Percentiles rank a stretch among this genome's conserved stretches.
Conservation (phyloP, 2,329 filamentous ascomycete genomes). For the Trichoderma pleuroti region DNA sequence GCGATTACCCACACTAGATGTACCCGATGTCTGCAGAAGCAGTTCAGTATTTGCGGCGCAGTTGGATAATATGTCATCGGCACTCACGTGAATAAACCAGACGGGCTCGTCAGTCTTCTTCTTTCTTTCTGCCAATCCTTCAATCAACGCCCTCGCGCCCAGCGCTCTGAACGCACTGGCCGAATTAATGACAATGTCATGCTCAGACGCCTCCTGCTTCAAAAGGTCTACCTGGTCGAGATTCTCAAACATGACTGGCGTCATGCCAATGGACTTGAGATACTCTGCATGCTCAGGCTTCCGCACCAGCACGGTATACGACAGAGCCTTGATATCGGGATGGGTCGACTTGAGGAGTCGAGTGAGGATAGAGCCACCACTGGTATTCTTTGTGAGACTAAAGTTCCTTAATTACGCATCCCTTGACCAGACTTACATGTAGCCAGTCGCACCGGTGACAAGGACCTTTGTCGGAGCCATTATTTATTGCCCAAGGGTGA, state of each 20-base stretch:
- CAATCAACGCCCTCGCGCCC: constrained; percentile 40
- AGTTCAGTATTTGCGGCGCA: neutral
- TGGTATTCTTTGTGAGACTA: constrained; percentile 11
- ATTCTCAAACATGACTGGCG: constrained; percentile 24
- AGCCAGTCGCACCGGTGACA: constrained; percentile 29
- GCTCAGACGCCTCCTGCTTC: constrained; percentile 24
- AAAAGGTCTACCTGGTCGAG: constrained; percentile 27
- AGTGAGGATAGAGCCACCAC: constrained; percentile 28
- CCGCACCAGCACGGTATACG: constrained; percentile 28
- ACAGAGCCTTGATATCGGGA: constrained; percentile 21
- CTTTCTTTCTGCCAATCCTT: constrained; percentile 39
- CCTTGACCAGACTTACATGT: constrained; percentile 22
- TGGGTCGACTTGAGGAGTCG: constrained; percentile 24
- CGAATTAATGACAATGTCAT: constrained; percentile 42
- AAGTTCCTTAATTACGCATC: too few species aligned
- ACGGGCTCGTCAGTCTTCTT: constrained; percentile 33
- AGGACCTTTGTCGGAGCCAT: constrained; percentile 26
- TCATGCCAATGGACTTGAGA: constrained; percentile 24
- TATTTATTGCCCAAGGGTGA: neutral
- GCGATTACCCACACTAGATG: constrained; percentile 42
- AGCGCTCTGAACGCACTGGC: constrained; percentile 37
- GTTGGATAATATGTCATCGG: neutral
- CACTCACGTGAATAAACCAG: constrained; percentile 38
- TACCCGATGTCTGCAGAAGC: constrained; percentile 36
- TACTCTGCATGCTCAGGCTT: constrained; percentile 28